These are phyloP conservation scores for Trametes polyzona DNA, from an alignment of 1,284 basidiomycete genomes.

Conservation along the genomic window DNA sequence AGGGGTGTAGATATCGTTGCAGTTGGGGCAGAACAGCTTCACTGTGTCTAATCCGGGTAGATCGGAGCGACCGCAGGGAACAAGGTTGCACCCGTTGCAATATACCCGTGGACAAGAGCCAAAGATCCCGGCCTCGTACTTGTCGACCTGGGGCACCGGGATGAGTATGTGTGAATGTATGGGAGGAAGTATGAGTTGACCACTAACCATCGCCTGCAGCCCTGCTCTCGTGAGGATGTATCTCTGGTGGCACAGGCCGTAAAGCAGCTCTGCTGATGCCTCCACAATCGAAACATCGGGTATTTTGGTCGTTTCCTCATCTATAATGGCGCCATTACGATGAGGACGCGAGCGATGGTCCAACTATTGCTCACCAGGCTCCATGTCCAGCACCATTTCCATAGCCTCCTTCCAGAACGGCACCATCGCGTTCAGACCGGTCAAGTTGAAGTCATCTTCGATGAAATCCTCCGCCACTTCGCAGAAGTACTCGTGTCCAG, in stretches of 20 bases:
- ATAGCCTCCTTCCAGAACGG: conserved; percentile 99
- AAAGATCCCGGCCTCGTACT: conserved; percentile 93
- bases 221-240: conserved; percentile 96
- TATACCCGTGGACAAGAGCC: conserved; percentile 96
- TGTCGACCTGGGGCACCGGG: conserved; percentile 73
- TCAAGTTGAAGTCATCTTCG: conserved; percentile 99
- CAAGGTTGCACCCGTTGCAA: conserved; percentile 88
- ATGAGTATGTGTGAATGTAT: no score
- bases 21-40: conserved; percentile 98
- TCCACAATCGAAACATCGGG: conserved; percentile 98
- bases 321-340: conserved; percentile 39
- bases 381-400: conserved; percentile 99
- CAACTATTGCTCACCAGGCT: conserved; percentile 74
- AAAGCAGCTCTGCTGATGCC: conserved; percentile 95
- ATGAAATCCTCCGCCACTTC: conserved; percentile 99
- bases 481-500: conserved; percentile 99
- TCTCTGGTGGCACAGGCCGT: conserved; percentile 96
- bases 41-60: conserved; percentile 98
- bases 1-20: conserved; percentile 95
- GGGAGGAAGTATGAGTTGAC: conserved; percentile 11
- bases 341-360: conserved; percentile 26
- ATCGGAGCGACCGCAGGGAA: conserved; percentile 96
- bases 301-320: conserved; percentile 92
- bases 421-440: conserved; percentile 93
- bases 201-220: conserved; percentile 91